Conservation (phyloP, 371 early-diverging fungal species). For the Mortierella sp. region DNA sequence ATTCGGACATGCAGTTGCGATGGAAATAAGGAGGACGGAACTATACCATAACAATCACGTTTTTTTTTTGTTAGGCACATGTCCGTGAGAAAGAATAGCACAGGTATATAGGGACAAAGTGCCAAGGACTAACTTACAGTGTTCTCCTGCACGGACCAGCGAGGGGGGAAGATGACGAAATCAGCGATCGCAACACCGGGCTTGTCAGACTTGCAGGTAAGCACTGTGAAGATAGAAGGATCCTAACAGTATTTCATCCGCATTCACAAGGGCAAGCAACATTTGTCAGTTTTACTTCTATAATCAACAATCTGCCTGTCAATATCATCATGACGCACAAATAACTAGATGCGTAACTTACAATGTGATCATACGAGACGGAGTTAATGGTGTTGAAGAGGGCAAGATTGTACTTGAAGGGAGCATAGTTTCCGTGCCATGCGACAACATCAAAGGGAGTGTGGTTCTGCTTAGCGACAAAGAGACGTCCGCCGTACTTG, state of each 20-base stretch:
- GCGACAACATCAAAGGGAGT: slow-evolving; percentile 97
- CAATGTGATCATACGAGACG: slow-evolving; percentile 91
- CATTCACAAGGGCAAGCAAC: too few species aligned
- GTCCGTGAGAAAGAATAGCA: neutral
- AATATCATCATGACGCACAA: neutral
- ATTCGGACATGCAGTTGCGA: slow-evolving; percentile 96
- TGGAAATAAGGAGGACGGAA: slow-evolving; percentile 97
- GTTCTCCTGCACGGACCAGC: slow-evolving; percentile 93
- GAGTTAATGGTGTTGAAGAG: slow-evolving; percentile 90
- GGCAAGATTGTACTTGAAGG: slow-evolving; percentile 93
- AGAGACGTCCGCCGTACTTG: slow-evolving; percentile 89
- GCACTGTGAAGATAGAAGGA: slow-evolving; percentile 95
- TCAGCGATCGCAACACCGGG: slow-evolving; percentile 95
- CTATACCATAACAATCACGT: slow-evolving; percentile 33
- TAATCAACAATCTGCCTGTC: neutral
- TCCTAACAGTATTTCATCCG: slow-evolving; percentile 75
- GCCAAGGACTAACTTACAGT: slow-evolving; percentile 65
- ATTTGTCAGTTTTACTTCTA: too few species aligned
- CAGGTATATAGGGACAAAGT: slow-evolving; percentile 33
- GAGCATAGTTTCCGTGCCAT: slow-evolving; percentile 98
- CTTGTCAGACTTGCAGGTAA: slow-evolving; percentile 89
- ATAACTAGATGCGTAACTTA: slow-evolving; percentile 47
- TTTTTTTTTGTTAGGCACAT: neutral
- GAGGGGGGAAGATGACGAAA: slow-evolving; percentile 97
- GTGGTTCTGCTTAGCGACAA: slow-evolving; percentile 80